These are phyloP conservation scores for Trametes maxima DNA, from an alignment of 768 basidiomycete genomes.

Conservation along the genomic window DNA sequence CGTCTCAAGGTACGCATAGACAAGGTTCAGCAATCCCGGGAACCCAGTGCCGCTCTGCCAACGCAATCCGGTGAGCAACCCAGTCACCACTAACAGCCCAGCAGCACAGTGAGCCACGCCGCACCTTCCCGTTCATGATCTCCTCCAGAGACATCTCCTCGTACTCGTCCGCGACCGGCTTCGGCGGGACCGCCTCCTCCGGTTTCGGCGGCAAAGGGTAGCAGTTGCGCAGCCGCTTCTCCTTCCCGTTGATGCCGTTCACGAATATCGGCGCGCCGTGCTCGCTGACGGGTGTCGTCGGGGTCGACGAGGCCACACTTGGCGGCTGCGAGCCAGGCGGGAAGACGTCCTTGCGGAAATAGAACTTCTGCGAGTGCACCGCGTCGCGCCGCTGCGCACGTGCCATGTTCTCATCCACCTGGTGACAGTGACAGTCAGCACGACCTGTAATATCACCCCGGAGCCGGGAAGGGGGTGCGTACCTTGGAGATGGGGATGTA, in stretches of 20 bases:
- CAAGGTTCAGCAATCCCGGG: conserved; percentile 80
- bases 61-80: conserved; percentile 10
- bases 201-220: conserved; percentile 63
- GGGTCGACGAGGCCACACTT: conserved; percentile 26
- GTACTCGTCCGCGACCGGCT: conserved; percentile 77
- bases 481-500: conserved; percentile 98
- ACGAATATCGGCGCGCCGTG: conserved; percentile 13
- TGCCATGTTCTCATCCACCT: conserved; percentile 98
- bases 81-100: neutral
- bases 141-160: conserved; percentile 92
- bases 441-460: neutral
- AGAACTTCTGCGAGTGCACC: conserved; percentile 72
- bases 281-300: conserved; percentile 29
- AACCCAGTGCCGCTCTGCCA: conserved; percentile 57
- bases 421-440: conserved; percentile 8
- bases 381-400: conserved; percentile 87
- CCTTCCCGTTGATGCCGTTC: conserved; percentile 46
- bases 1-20: conserved; percentile 83
- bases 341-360: conserved; percentile 87
- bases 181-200: conserved; percentile 43
- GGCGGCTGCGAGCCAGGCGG: conserved; percentile 42
- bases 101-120: neutral
- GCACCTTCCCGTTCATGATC: conserved; percentile 91
- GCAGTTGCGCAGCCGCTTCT: conserved; percentile 71
- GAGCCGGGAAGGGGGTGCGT: conserved; percentile 3